These are phyloP conservation scores for Lolium perenne DNA, from an alignment of 176 grass and related monocot genomes.

Conservation along the genomic window DNA sequence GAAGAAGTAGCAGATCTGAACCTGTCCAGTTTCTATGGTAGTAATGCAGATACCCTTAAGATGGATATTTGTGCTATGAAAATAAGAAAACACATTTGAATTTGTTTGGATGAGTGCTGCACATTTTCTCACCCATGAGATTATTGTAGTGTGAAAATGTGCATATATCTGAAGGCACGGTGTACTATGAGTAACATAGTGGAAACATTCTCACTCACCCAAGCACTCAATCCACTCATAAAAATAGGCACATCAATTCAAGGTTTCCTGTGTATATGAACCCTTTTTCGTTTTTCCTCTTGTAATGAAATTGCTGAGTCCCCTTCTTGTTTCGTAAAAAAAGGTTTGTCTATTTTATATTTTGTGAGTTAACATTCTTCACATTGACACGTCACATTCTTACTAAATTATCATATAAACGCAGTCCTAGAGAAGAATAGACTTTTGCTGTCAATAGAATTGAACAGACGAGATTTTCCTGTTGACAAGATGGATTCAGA, in stretches of 20 bases:
- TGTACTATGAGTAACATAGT: background rate
- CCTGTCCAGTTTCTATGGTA: conserved; percentile 84
- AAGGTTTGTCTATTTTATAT: background rate
- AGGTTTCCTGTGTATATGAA: background rate
- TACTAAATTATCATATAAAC: conserved; percentile 11
- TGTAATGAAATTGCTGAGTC: background rate
- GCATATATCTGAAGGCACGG: background rate
- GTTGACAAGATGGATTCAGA: conserved; percentile 1
- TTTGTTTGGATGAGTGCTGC: background rate
- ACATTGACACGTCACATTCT: conserved; percentile 13
- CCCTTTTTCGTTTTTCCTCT: background rate
- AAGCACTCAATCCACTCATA: background rate
- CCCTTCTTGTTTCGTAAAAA: background rate
- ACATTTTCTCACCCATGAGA: background rate
- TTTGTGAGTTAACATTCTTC: conserved; percentile 17
- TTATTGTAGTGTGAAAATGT: background rate
- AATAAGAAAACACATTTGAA: background rate
- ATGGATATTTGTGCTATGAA: conserved; percentile 9
- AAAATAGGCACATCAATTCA: background rate
- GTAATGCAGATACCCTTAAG: conserved; percentile 27
- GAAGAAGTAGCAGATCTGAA: conserved; percentile 86
- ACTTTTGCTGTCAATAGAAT: background rate
- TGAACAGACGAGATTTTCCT: background rate
- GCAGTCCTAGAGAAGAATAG: conserved; percentile 3
- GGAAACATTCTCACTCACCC: background rate